Evolutionary conservation across 1,284 basidiomycete species (phyloP), one percentile per base, ranked within the genome.

Genomic region (Ceratobasidium theobromae): DNA sequence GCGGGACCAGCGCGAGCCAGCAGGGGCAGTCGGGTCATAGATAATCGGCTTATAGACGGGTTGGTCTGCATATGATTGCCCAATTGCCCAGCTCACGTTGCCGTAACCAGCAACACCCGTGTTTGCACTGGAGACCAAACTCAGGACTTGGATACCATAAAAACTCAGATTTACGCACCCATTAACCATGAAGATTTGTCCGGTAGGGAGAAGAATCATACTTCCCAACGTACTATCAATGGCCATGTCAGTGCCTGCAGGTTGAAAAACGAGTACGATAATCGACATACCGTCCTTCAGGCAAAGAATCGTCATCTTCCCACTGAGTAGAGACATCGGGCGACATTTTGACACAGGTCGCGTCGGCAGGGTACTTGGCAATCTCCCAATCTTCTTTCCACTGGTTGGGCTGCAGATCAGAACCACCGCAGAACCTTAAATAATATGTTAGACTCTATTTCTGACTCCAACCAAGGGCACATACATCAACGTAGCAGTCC

Each of bases 391-490:
- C 45, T 30, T 68, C 58, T 3, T 41, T 55, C 81, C 84, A 92
- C 46, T 82, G 83, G 54, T 84, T 81, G 52, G 86, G 84, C 28
- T 86, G 80, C 79, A 94, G 80, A 75, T 90, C 83, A 12, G 85
- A 86, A 3, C 93, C 93, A 69, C 93, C 93, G 71, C 93, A 96
- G 79, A 95, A 94, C 69, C 58, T 62, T 38, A 16, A 38, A 14
- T n/a, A 25, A 23, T 18, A 51, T n/a, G 28, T n/a, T 4, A 23
- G 3, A 49, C 9, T 12, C 18, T 23, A 38, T 14, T 8, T 38
- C 35, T 8, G 35, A 8, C 46, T 27, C 21, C 14, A 8, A 14
- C 1, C 2, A 4, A 14, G 18, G 6, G 1, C 3, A 35, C 58
- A 40, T 28, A 62, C 58, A 62, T 27, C 14, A 97, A 77, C 0